A percentile compares a stretch with the other conserved stretches of the same genome.
phyloP scores from a whole-genome alignment of 2,329 filamentous ascomycete species.

The Phyllosticta ampelicida region DNA sequence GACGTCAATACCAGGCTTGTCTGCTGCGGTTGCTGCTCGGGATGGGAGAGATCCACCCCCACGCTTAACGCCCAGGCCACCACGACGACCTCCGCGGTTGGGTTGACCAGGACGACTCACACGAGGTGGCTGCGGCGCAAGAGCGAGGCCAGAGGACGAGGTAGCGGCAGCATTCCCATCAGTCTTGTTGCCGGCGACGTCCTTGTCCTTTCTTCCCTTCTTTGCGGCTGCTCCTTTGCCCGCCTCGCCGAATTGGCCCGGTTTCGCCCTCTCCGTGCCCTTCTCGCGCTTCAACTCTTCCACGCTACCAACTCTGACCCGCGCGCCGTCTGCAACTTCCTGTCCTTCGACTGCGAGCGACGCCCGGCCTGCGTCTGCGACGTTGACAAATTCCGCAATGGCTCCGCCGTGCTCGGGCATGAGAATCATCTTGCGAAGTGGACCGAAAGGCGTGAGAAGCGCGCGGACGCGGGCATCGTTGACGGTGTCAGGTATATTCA shows the following conservation, averaged over 20 bases:
- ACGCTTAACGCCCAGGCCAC: conserved; percentile 1
- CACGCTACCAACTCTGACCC: conserved; percentile 39
- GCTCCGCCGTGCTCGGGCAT: conserved; percentile 76
- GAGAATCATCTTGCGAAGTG: conserved; percentile 64
- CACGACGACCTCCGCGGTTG: background rate
- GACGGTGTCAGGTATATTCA: conserved; percentile 84
- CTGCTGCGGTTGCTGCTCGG: background rate
- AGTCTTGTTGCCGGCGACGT: background rate
- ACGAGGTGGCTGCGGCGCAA: background rate
- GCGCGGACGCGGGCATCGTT: conserved; percentile 74
- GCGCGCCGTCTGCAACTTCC: conserved; percentile 29
- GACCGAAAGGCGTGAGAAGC: conserved; percentile 59
- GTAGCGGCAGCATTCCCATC: background rate
- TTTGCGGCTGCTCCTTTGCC: conserved; percentile 18
- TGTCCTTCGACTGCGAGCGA: conserved; percentile 35
- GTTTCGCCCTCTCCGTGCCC: conserved; percentile 1
- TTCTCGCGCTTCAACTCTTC: conserved; percentile 34
- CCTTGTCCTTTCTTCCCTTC: conserved; percentile 15
- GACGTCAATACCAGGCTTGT: background rate
- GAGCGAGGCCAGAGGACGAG: background rate
- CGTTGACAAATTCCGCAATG: conserved; percentile 68
- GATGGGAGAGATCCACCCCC: background rate
- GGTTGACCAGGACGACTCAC: background rate
- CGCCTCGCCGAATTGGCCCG: background rate
- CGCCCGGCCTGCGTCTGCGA: conserved; percentile 61